Evolutionary conservation across 2,329 filamentous ascomycete species (phyloP), one percentile per base, ranked within the genome.

Genomic region (Stylonectria norvegica): DNA sequence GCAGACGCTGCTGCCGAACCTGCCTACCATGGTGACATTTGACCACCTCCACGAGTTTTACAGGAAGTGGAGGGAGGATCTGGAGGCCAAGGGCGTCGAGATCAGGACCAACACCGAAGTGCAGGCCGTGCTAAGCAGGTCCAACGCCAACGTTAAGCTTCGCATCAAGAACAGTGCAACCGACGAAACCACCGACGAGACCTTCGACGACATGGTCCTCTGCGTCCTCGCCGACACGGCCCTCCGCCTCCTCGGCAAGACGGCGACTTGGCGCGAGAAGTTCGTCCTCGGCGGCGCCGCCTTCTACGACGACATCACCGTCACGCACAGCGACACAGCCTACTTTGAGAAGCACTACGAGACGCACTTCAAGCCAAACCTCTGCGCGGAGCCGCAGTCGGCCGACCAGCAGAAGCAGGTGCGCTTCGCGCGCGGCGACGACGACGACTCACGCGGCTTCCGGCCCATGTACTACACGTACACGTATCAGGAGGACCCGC

Each of bases 311-410:
- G 83, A 87, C 58, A 76, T 86, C 40, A 86, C 83, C 11, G 72
- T 86, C 47, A 86, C 83, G 2, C 83, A 86, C 58, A 75, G 70
- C 49, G 83, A 87, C 57, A 63, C 67, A 5, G 65, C 71, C 9
- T 86, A 86, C 64, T 84, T 86, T 68, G 71, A 77, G 41, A 75
- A 73, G 32, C 78, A 86, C 61, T 86, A 87, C 66, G 81, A 85
- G 52, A 83, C 77, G 31, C 66, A 65, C 40, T 83, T 77, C 63
- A 69, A 72, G 45, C 51, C 66, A 1, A 62, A 74, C 1, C 72
- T 77, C 1, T 76, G 71, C 45, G 72, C 69, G 0, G 69, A 70
- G 61, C 50, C 75, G 61, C 63, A 68, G 60, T 56, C 63, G 1
- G 54, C 63, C 50, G 53, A 55, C 0, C 68, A 71, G 43, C 49